Evolutionary conservation across 2,329 filamentous ascomycete species (phyloP), one percentile per base, ranked within the genome.

Genomic region (Trichophyton schoenleinii): DNA sequence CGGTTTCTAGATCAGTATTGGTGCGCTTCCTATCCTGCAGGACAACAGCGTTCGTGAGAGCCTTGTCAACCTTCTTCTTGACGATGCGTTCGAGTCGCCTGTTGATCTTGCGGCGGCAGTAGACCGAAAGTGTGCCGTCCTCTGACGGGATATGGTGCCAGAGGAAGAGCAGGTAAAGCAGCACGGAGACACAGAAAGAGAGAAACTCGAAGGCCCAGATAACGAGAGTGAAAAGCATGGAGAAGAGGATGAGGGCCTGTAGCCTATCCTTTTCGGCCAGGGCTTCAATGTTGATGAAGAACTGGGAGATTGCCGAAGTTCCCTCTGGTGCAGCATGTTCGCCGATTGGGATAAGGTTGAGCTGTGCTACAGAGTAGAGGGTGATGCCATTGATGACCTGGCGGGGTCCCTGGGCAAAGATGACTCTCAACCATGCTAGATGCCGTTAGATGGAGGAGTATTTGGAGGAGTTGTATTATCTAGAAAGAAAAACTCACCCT

Each of bases 61-160:
- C 92, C 72, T 90, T 91, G 75, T 94, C 90, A 68, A 96, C 88
- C 75, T 94, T 96, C 68, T 80, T 82, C 60, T 85, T 85, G 3
- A 97, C 91, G 66, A 97, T 94, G 67, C 85, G 85, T 70, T 87
- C 87, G 66, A 99, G 80, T 66, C 91, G 81, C 68, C 84, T 86
- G 75, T 95, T 95, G 71, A 96, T 87, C 77, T 97, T 97, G 53
- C 91, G 87, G 64, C 89, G 87, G 72, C 94, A 97, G 76, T 95
- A 99, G 28, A 86, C 85, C 3, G 84, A 84, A 34, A 99, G 80
- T 6, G 88, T 86, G 4, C 90, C 89, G 69, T 96, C 91, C 9
- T 84, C 79, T 41, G 82, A 82, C 1, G 91, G 91, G 64, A 99
- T 92, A 75, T 92, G 94, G 73, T 94, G 88, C 83, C 88, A 96